Evolutionary conservation across 1,284 basidiomycete genomes (phyloP), one percentile per base, ranked within the genome.

Genomic region (Malassezia psittaci): DNA sequence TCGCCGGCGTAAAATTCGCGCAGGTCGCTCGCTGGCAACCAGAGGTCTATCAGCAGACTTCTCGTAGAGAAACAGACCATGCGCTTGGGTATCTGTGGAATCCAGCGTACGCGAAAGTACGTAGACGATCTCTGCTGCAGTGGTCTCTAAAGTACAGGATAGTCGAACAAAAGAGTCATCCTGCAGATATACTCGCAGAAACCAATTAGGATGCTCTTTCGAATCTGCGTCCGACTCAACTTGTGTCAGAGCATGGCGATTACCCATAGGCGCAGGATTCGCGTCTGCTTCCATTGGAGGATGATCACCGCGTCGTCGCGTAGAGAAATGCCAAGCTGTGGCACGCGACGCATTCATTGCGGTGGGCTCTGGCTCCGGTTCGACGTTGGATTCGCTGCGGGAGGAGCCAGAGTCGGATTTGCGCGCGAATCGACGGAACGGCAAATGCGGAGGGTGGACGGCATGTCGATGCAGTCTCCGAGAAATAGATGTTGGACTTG

Each of bases 1-100:
- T 47, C 90, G 81, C 45, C 88, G 81, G 46, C 85, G 81, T 43
- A 94, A 85, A 59, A 96, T 87, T 48, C 84, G 82, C 0, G 90
- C 83, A 0, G 93, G 93, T 54, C 83, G 81, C 73, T 99, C 94
- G 0, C 83, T 85, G 13, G 83, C 81, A 33, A 63, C 64, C 16
- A 74, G 60, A 36, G 72, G 72, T 15, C 72, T 52, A 43, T 74
- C 72, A 10, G 60, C 60, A 33, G 70, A 70, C 41, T 72, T 73
- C 57, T 74, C 72, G 52, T 67, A 61, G 32, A 73, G 67, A 48
- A 73, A 74, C 34, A 74, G 61, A 1, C 72, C 59, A 44, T 69
- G 66, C 7, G 65, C 67, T 18, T 57, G 59, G 5, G 69, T 56
- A 36, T 68, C 68, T 11, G 37, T 11, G 13, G 48, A 15, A 21